phyloP scores from a whole-genome alignment of 495 filamentous ascomycete genomes.

The Talaromyces stipitatus region DNA sequence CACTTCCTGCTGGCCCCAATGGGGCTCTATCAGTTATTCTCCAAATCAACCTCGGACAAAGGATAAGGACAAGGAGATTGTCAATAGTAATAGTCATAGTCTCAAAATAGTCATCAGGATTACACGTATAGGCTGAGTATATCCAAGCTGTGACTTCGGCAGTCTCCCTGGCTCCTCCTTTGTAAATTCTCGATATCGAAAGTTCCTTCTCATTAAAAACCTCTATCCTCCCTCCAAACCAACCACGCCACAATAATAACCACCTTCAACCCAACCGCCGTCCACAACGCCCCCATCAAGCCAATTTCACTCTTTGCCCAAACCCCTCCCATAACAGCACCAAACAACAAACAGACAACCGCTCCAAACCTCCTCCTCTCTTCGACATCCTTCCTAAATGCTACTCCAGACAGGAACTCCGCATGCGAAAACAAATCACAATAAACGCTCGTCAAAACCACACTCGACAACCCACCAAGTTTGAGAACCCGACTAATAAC shows the following conservation, averaged over 20 bases:
- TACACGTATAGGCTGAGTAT: too few relatives aligned
- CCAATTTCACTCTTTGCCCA: conserved; percentile 49
- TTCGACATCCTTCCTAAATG: conserved; percentile 27
- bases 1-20: too few relatives aligned
- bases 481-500: conserved; percentile 58
- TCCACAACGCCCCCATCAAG: conserved; percentile 57
- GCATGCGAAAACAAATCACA: conserved; percentile 62
- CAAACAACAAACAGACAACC: conserved; percentile 48
- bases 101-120: too few relatives aligned
- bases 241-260: conserved; percentile 47
- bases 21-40: too few relatives aligned
- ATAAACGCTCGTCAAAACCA: conserved; percentile 65
- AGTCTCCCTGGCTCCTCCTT: too few relatives aligned
- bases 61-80: too few relatives aligned
- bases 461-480: conserved; percentile 55
- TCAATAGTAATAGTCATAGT: too few relatives aligned
- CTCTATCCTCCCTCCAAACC: conserved; percentile 30
- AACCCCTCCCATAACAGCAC: conserved; percentile 52
- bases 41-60: too few relatives aligned
- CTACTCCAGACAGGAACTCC: conserved; percentile 31
- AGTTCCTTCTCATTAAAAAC: too few relatives aligned
- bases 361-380: conserved; percentile 52
- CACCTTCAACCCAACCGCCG: conserved; percentile 47
- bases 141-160: too few relatives aligned
- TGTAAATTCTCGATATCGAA: neutral